Conservation (phyloP, 257 asterid species). For the Solanum lycopersicoides region DNA sequence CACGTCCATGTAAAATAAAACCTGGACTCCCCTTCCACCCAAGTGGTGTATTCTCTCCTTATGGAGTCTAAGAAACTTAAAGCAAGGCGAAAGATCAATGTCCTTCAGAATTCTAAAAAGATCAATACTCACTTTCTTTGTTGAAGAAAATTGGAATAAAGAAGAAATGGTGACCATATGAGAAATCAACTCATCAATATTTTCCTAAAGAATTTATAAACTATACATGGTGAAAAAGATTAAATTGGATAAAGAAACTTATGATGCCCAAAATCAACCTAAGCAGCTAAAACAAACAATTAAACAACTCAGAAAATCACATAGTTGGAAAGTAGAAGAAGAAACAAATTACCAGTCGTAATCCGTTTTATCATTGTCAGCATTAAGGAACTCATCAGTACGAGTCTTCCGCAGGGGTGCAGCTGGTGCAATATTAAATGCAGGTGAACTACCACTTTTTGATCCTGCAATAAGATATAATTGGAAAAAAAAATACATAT, state of each 20-base stretch:
- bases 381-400: constrained; percentile 82
- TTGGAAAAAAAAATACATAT: background rate
- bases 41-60: background rate
- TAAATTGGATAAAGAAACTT: background rate
- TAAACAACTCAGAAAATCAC: background rate
- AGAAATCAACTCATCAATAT: background rate
- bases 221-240: background rate
- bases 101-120: background rate
- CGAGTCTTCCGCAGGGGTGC: constrained; percentile 54
- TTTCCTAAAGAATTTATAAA: background rate
- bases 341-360: constrained; percentile 65
- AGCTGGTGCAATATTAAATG: constrained; percentile 50
- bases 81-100: background rate
- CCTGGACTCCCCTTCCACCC: background rate
- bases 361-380: constrained; percentile 94
- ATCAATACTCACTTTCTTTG: background rate
- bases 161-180: background rate
- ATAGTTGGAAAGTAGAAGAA: constrained; percentile 2
- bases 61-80: background rate
- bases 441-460: constrained; percentile 48
- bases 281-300: background rate
- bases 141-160: background rate
- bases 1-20: background rate
- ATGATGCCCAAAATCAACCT: background rate
- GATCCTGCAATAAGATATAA: constrained; percentile 43